Conservation (phyloP, 768 basidiomycete species). For the Cystobasidium tubakii region DNA sequence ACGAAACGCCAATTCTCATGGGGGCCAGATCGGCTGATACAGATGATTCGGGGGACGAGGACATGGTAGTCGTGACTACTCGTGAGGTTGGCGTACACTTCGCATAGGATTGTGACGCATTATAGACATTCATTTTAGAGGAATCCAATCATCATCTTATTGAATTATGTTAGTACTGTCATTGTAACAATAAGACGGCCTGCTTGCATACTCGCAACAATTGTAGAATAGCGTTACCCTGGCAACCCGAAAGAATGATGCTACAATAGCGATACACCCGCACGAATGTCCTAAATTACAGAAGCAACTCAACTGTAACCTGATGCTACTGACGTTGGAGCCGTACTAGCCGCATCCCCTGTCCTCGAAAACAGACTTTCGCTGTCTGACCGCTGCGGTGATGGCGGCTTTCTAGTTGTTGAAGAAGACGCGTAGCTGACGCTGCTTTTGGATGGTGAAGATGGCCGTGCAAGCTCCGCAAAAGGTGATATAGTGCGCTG, state of each 20-base stretch:
- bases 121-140: no score
- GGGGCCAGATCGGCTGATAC: not conserved
- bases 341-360: conserved; percentile 26
- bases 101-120: not conserved
- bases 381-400: conserved; percentile 16
- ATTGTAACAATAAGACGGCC: no score
- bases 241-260: not conserved
- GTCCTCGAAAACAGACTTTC: conserved; percentile 20
- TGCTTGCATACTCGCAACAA: no score
- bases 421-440: conserved; percentile 4
- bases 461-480: conserved; percentile 22
- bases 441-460: conserved; percentile 21
- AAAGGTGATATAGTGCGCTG: conserved; percentile 29
- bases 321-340: conserved; percentile 31
- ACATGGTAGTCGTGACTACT: not conserved
- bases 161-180: no score
- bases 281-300: not conserved
- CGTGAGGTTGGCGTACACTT: not conserved
- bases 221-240: not conserved
- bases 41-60: not conserved
- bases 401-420: conserved; percentile 13
- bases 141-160: no score
- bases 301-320: not conserved
- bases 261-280: not conserved
- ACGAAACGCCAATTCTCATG: not conserved